Evolutionary conservation across 192 early-diverging fungal genomes (phyloP).

Genomic region (Backusella liffmaniae): DNA sequence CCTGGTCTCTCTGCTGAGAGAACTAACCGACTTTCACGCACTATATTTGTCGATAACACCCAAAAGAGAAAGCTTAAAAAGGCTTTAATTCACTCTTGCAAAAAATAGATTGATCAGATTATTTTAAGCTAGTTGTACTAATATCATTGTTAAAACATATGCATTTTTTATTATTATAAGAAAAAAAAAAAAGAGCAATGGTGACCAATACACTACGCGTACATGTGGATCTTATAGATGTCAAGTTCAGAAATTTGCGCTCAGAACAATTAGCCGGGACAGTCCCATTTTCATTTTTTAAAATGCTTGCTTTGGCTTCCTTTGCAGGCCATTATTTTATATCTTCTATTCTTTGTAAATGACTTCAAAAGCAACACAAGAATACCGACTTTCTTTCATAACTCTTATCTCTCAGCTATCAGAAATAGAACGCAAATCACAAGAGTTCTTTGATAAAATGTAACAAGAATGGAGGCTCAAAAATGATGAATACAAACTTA

Average conservation of each 20-base stretch:
- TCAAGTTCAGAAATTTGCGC: too few species aligned
- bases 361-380: conserved; percentile 35
- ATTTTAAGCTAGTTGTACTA: background rate
- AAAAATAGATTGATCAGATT: background rate
- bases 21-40: conserved; percentile 30
- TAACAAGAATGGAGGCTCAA: background rate
- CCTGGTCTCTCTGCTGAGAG: conserved; percentile 32
- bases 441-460: conserved; percentile 39
- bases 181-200: background rate
- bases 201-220: too few species aligned
- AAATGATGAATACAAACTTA: background rate
- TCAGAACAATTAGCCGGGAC: background rate
- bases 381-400: conserved; percentile 34
- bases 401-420: conserved; percentile 34
- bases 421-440: conserved; percentile 28
- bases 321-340: background rate
- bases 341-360: conserved; percentile 3
- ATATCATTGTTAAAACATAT: background rate
- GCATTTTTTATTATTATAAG: background rate
- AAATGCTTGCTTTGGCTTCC: background rate
- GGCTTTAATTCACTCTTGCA: conserved; percentile 35
- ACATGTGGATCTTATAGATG: too few species aligned
- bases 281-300: background rate
- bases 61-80: conserved; percentile 40
- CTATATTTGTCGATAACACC: conserved; percentile 21